Percentiles rank a stretch among this genome's conserved stretches.
phyloP scores from a whole-genome alignment of 768 basidiomycete species.

The Leucogyrophana mollusca region DNA sequence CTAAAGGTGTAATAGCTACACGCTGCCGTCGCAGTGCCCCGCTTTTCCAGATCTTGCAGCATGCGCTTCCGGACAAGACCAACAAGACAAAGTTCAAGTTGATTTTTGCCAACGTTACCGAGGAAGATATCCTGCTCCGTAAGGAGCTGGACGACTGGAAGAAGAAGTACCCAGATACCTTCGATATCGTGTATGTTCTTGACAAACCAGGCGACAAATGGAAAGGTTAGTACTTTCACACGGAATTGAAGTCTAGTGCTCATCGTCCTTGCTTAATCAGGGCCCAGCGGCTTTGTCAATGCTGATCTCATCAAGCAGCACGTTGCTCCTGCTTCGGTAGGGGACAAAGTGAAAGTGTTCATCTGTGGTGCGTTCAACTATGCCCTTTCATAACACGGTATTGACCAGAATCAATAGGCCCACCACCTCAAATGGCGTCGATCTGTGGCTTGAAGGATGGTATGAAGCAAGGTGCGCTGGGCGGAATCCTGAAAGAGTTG shows the following conservation, averaged over 20 bases:
- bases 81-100: conserved; percentile 97
- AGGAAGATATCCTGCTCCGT: conserved; percentile 86
- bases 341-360: conserved; percentile 85
- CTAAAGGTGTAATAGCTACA: conserved; percentile 2
- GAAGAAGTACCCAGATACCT: conserved; percentile 63
- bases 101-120: conserved; percentile 87
- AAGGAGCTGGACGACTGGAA: conserved; percentile 72
- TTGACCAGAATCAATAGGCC: conserved; percentile 40
- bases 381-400: background rate
- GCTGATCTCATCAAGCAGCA: conserved; percentile 72
- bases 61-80: conserved; percentile 65
- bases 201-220: conserved; percentile 66
- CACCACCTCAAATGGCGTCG: conserved; percentile 86
- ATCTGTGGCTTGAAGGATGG: conserved; percentile 89
- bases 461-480: conserved; percentile 79
- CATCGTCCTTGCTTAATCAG: conserved; percentile 27
- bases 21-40: conserved; percentile 56
- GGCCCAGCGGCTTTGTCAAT: conserved; percentile 73
- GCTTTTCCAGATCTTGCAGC: conserved; percentile 76
- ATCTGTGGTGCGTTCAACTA: conserved; percentile 68
- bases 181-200: conserved; percentile 84
- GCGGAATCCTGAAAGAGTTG: conserved; percentile 80
- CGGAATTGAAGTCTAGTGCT: conserved; percentile 5
- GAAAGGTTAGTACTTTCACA: conserved; percentile 47
- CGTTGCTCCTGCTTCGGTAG: conserved; percentile 58